These are phyloP conservation scores for Venturia asperata DNA, from an alignment of 2,329 filamentous ascomycete species.

Conservation along the genomic window DNA sequence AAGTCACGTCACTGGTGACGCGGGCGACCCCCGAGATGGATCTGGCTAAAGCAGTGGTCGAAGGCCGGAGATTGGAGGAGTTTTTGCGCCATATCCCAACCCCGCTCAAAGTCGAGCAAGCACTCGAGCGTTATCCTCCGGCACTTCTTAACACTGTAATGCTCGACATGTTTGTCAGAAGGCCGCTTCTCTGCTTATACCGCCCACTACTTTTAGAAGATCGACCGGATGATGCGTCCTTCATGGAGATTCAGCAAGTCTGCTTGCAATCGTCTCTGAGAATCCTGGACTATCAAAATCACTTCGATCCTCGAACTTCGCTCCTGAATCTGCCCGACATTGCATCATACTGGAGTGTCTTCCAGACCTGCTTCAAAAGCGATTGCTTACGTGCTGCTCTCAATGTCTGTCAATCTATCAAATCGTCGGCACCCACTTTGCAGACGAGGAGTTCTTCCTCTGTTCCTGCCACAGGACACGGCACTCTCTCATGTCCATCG, in stretches of 20 bases:
- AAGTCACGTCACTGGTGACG: background rate
- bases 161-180: slow-evolving; percentile 1
- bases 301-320: background rate
- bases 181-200: background rate
- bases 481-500: background rate
- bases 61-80: background rate
- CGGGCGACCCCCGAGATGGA: background rate
- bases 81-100: background rate
- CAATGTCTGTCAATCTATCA: background rate
- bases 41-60: background rate
- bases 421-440: background rate
- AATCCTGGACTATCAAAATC: background rate
- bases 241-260: slow-evolving; percentile 5
- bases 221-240: background rate
- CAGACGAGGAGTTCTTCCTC: background rate
- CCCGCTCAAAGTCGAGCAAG: background rate
- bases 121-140: background rate
- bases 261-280: background rate
- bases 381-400: background rate
- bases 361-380: slow-evolving; percentile 2
- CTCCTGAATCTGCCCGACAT: background rate
- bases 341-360: background rate
- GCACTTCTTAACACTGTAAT: background rate
- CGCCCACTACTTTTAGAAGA: background rate
- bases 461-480: background rate